phyloP scores from a whole-genome alignment of 768 basidiomycete species.

The Sutorius australiensis region DNA sequence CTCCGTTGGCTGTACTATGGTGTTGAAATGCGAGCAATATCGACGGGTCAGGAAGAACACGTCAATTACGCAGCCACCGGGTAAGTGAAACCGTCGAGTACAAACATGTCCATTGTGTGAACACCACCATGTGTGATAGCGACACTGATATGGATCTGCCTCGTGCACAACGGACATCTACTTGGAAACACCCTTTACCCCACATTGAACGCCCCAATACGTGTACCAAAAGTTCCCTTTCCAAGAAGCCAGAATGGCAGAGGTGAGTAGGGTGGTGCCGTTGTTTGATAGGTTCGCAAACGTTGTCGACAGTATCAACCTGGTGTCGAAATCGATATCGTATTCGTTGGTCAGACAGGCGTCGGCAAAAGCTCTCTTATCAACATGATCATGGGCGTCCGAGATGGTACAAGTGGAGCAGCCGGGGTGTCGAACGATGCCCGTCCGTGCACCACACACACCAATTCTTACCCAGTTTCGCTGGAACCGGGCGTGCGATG shows the following conservation, averaged over 20 bases:
- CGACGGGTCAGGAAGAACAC: too few relatives aligned
- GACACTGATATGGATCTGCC: conserved; percentile 22
- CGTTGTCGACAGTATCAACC: conserved; percentile 4
- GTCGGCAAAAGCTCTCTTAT: conserved; percentile 25
- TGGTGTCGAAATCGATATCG: conserved; percentile 10
- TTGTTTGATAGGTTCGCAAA: conserved; percentile 1
- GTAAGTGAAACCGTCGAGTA: not conserved
- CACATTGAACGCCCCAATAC: not conserved
- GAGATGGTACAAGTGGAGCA: not conserved
- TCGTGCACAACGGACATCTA: conserved; percentile 15
- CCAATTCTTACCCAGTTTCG: conserved; percentile 2
- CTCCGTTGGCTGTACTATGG: not conserved
- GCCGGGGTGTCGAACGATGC: conserved; percentile 20
- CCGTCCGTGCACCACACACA: conserved; percentile 16
- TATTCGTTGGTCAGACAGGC: conserved; percentile 25
- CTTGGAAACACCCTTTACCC: conserved; percentile 3
- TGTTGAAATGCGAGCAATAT: not conserved
- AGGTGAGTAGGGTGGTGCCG: conserved; percentile 12
- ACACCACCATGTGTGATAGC: not conserved
- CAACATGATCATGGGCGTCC: conserved; percentile 21
- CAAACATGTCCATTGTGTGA: conserved; percentile 3
- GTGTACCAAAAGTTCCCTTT: not conserved
- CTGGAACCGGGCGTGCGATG: conserved; percentile 7
- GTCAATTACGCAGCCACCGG: too few relatives aligned
- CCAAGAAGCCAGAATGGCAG: conserved; percentile 11